Evolutionary conservation across 78 protist genomes (phyloP).

Genomic region (Goniomonas avonlea): DNA sequence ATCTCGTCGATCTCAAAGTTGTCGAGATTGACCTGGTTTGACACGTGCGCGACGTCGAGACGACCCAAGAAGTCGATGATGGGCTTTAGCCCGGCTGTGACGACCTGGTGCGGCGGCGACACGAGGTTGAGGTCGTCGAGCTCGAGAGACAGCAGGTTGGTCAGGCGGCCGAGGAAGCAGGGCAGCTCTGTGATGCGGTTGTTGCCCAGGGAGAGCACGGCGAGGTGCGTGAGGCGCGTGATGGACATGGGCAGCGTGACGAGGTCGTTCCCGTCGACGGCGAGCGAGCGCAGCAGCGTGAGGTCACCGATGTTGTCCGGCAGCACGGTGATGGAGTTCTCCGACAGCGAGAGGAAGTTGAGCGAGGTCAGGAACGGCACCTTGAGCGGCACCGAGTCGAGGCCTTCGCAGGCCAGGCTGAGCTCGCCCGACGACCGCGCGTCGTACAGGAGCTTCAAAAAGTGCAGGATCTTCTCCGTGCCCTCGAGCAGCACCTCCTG

Average conservation of each 20-base stretch:
- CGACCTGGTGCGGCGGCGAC: background rate
- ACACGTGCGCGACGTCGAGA: background rate
- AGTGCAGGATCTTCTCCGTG: background rate
- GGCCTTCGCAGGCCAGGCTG: no score
- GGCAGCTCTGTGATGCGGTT: background rate
- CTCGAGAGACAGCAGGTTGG: slow-evolving; percentile 19
- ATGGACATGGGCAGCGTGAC: background rate
- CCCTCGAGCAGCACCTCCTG: slow-evolving; percentile 6
- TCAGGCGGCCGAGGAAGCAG: background rate
- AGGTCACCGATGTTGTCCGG: background rate
- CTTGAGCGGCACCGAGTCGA: no score
- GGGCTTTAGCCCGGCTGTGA: background rate
- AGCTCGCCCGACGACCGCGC: no score
- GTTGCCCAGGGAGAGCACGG: background rate
- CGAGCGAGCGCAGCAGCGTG: background rate
- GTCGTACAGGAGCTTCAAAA: background rate
- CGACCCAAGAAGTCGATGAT: background rate
- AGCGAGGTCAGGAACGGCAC: no score
- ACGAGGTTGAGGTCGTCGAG: slow-evolving; percentile 11
- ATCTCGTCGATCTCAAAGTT: no score
- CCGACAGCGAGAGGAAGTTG: no score
- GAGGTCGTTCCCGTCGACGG: background rate
- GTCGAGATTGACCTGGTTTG: no score
- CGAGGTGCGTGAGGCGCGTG: background rate
- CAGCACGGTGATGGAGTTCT: background rate